Evolutionary conservation across 768 basidiomycete genomes (phyloP).

Genomic region (Austroboletus festivus): DNA sequence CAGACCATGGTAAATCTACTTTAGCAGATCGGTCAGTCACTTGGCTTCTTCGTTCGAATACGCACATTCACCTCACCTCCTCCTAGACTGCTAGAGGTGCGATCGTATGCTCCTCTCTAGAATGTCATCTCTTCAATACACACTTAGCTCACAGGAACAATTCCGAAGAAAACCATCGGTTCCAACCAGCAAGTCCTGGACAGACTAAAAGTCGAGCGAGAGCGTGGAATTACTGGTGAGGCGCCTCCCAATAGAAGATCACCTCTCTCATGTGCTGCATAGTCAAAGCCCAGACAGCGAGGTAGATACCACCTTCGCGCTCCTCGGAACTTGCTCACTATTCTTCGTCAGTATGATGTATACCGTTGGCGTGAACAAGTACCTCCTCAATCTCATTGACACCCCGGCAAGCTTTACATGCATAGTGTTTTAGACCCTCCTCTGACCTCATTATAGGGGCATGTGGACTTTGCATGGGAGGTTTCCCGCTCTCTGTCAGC

Average conservation of each 20-base stretch:
- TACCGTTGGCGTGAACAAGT: conserved; percentile 46
- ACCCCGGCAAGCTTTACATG: conserved; percentile 63
- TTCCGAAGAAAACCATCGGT: conserved; percentile 58
- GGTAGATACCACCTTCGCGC: conserved; percentile 39
- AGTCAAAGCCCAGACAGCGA: conserved; percentile 97
- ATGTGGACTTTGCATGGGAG: conserved; percentile 98
- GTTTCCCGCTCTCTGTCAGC: conserved; percentile 90
- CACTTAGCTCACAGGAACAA: conserved; percentile 81
- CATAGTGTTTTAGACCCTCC: no score
- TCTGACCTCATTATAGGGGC: conserved; percentile 53
- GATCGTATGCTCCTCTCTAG: background rate
- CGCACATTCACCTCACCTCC: background rate
- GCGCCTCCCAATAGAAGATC: background rate
- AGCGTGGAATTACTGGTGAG: conserved; percentile 90
- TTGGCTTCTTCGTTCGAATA: background rate
- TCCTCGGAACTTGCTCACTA: conserved; percentile 3
- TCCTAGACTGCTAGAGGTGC: conserved; percentile 77
- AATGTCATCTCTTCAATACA: conserved; percentile 8
- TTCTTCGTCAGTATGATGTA: conserved; percentile 69
- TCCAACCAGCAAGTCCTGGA: conserved; percentile 85
- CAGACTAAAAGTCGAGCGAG: conserved; percentile 94
- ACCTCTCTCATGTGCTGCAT: conserved; percentile 1
- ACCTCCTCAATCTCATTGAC: conserved; percentile 92
- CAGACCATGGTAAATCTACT: conserved; percentile 95
- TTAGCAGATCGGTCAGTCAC: conserved; percentile 76